Conservation (phyloP, 441 rosid genomes). For the Eruca vesicaria region DNA sequence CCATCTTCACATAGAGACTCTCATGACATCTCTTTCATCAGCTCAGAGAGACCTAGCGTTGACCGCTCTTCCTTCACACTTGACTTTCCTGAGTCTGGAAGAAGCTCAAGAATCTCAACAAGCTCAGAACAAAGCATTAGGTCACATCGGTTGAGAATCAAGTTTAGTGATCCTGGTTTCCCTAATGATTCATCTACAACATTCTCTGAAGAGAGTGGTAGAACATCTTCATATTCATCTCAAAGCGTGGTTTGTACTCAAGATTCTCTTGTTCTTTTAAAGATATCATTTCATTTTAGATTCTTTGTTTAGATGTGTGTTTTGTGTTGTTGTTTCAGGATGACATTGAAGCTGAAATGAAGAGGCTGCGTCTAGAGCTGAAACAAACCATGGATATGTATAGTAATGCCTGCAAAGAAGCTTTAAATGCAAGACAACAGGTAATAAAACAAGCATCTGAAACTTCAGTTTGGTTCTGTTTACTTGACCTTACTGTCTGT, state of each 20-base stretch:
- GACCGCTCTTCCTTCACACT: slow-evolving; percentile 54
- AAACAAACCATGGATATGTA: slow-evolving; percentile 98
- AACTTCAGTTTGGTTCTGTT: neutral
- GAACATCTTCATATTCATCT: slow-evolving; percentile 55
- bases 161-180: slow-evolving; percentile 46
- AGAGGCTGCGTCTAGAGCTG: slow-evolving; percentile 77
- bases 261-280: neutral
- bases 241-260: slow-evolving; percentile 45
- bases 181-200: slow-evolving; percentile 44
- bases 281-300: neutral
- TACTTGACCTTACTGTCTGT: neutral
- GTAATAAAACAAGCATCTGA: slow-evolving; percentile 26
- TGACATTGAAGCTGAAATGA: slow-evolving; percentile 89
- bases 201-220: slow-evolving; percentile 56
- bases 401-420: slow-evolving; percentile 87
- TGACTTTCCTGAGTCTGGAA: slow-evolving; percentile 43
- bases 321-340: slow-evolving; percentile 47
- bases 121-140: slow-evolving; percentile 67
- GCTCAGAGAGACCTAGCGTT: slow-evolving; percentile 83
- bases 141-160: slow-evolving; percentile 48
- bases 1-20: slow-evolving; percentile 61
- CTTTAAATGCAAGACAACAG: slow-evolving; percentile 76
- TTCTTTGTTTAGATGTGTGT: neutral
- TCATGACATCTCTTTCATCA: slow-evolving; percentile 73
- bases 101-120: slow-evolving; percentile 46